A percentile compares a stretch with the other conserved stretches of the same genome.
Evolutionary conservation across 306 rosid genomes (phyloP).

Genomic region (Lupinus albus): DNA sequence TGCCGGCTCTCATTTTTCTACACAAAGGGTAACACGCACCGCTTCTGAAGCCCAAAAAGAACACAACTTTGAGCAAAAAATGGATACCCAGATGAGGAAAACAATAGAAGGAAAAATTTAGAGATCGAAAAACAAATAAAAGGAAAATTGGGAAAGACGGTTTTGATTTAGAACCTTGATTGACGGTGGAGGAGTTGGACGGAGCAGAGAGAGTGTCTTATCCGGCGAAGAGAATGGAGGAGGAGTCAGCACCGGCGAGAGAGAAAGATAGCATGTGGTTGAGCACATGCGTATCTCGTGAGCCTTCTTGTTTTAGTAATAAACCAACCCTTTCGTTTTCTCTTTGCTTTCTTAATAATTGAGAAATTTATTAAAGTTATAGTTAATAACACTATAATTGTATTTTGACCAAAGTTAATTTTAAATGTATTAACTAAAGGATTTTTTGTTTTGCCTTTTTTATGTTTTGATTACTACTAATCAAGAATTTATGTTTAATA

Average conservation of each 20-base stretch:
- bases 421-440: too few species aligned
- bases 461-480: too few species aligned
- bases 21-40: constrained; percentile 28
- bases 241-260: constrained; percentile 42
- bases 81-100: constrained; percentile 33
- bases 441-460: too few species aligned
- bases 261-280: constrained; percentile 48
- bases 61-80: constrained; percentile 29
- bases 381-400: too few species aligned
- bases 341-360: too few species aligned
- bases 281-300: constrained; percentile 61
- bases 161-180: not conserved
- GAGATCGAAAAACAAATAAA: not conserved
- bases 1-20: constrained; percentile 74
- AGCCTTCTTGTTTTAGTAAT: constrained; percentile 39
- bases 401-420: constrained; percentile 16
- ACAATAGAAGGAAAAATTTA: too few species aligned
- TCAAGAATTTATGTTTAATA: too few species aligned
- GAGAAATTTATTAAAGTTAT: too few species aligned
- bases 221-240: constrained; percentile 41
- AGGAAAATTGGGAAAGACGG: constrained; percentile 12
- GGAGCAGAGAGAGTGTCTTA: constrained; percentile 10
- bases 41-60: constrained; percentile 32
- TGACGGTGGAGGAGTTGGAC: not conserved
- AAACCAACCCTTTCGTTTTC: not conserved